Percentiles rank a stretch among this genome's conserved stretches.
Evolutionary conservation across 2,329 filamentous ascomycete species (phyloP).

Genomic region (Pezicula carpinea): DNA sequence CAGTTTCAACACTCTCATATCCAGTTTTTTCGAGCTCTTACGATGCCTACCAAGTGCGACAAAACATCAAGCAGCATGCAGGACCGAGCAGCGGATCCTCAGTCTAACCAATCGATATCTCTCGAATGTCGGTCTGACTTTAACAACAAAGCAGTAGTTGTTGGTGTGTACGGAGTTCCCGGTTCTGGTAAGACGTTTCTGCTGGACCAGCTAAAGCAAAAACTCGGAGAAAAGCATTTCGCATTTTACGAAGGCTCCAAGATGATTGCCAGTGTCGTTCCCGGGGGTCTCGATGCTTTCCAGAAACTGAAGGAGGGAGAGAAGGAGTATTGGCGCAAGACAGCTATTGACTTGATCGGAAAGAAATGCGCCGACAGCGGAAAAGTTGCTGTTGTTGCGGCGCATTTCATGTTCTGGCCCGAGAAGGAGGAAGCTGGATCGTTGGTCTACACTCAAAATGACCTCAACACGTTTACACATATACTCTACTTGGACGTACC

Average conservation of each 20-base stretch:
- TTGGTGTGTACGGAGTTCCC: conserved; percentile 51
- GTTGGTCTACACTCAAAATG: conserved; percentile 38
- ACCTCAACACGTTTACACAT: conserved; percentile 47
- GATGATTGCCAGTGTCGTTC: conserved; percentile 36
- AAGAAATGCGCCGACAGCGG: conserved; percentile 30
- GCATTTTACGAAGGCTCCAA: conserved; percentile 49
- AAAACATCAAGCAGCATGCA: conserved; percentile 14
- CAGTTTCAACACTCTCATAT: conserved; percentile 3
- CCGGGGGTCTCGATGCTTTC: conserved; percentile 46
- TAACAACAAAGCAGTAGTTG: conserved; percentile 32
- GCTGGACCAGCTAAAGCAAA: conserved; percentile 34
- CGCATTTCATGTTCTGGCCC: conserved; percentile 52
- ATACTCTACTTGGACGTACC: conserved; percentile 50
- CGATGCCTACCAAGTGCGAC: conserved; percentile 5
- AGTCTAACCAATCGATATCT: conserved; percentile 6
- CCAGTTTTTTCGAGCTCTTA: neutral
- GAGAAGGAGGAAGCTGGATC: conserved; percentile 28
- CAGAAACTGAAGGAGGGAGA: conserved; percentile 30
- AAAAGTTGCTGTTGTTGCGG: conserved; percentile 43
- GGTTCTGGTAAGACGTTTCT: conserved; percentile 49
- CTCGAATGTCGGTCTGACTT: conserved; percentile 7
- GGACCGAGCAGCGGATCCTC: conserved; percentile 1
- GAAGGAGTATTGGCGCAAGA: conserved; percentile 35
- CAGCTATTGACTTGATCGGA: conserved; percentile 41
- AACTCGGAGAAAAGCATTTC: conserved; percentile 33